Percentiles rank a stretch among this genome's conserved stretches.
Evolutionary conservation across 2,329 filamentous ascomycete genomes (phyloP).

Genomic region (Monosporascus sp.): DNA sequence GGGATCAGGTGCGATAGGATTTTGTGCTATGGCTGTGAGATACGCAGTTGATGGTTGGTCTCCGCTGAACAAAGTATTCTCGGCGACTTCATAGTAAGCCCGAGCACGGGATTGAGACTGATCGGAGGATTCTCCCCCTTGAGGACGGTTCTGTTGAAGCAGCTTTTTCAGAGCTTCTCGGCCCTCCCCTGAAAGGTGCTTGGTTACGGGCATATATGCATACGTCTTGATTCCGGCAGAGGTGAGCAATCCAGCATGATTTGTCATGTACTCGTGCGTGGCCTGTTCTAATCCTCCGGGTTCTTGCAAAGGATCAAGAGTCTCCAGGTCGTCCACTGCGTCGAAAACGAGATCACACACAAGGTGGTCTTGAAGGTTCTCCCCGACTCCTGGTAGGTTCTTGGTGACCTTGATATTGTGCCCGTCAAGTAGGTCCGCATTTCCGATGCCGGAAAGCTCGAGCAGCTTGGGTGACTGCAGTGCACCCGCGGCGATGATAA

Average conservation of each 20-base stretch:
- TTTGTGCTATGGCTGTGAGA: conserved; percentile 6
- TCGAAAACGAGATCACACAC: conserved; percentile 7
- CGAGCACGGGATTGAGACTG: neutral
- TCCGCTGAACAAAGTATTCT: conserved; percentile 7
- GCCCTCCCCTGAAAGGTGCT: neutral
- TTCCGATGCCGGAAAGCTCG: conserved; percentile 31
- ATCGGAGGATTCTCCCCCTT: neutral
- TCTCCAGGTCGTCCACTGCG: conserved; percentile 7
- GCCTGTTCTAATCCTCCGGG: conserved; percentile 5
- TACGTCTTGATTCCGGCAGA: conserved; percentile 8
- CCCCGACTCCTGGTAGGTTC: conserved; percentile 11
- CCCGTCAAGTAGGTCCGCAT: conserved; percentile 4
- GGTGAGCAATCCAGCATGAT: conserved; percentile 7
- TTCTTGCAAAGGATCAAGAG: conserved; percentile 9
- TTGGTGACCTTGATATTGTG: conserved; percentile 4
- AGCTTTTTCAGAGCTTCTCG: conserved; percentile 3
- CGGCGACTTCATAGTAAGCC: conserved; percentile 7
- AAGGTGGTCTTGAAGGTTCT: conserved; percentile 19
- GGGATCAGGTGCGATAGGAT: conserved; percentile 2
- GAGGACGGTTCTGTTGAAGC: conserved; percentile 2
- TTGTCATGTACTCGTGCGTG: conserved; percentile 8
- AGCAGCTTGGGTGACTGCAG: conserved; percentile 25
- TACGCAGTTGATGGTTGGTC: conserved; percentile 6
- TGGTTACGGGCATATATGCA: conserved; percentile 10
- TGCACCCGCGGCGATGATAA: conserved; percentile 14